A percentile compares a stretch with the other conserved stretches of the same genome.
phyloP scores from a whole-genome alignment of 2,329 filamentous ascomycete genomes.

The Penicillium brasilianum region DNA sequence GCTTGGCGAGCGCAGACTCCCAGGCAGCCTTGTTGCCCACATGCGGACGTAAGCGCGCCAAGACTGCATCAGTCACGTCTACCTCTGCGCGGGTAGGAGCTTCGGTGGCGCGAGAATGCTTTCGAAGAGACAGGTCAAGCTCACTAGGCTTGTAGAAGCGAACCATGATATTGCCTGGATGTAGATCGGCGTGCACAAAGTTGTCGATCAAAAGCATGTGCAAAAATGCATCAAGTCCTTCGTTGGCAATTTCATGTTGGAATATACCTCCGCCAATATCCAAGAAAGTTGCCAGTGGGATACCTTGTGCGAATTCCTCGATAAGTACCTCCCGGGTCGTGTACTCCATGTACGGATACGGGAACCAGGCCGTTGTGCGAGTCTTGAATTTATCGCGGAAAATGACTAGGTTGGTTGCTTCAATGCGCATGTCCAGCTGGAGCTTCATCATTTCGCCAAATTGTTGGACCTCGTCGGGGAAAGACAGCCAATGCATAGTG shows the following conservation, averaged over 20 bases:
- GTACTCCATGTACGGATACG: conserved; percentile 89
- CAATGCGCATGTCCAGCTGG: conserved; percentile 94
- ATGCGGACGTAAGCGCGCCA: conserved; percentile 77
- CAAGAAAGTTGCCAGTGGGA: conserved; percentile 87
- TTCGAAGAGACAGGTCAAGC: conserved; percentile 65
- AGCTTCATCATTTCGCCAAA: conserved; percentile 99
- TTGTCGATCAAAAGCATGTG: conserved; percentile 98
- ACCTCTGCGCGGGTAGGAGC: conserved; percentile 57
- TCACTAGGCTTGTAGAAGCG: conserved; percentile 88
- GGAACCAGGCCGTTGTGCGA: conserved; percentile 93
- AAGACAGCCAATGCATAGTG: conserved; percentile 94
- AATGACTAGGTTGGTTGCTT: conserved; percentile 82
- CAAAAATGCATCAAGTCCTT: conserved; percentile 92
- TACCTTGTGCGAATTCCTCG: conserved; percentile 94
- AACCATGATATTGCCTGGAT: conserved; percentile 99
- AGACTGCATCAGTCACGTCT: conserved; percentile 86
- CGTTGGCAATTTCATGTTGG: conserved; percentile 90
- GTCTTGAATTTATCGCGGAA: conserved; percentile 92
- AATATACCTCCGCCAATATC: conserved; percentile 91
- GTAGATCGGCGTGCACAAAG: conserved; percentile 94
- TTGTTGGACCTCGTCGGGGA: conserved; percentile 90
- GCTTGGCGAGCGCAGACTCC: conserved; percentile 72
- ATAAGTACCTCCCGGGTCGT: conserved; percentile 90
- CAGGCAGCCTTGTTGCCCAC: conserved; percentile 71
- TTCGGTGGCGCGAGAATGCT: conserved; percentile 48